Evolutionary conservation across 306 rosid genomes (phyloP).

Genomic region (Cajanus cajan): DNA sequence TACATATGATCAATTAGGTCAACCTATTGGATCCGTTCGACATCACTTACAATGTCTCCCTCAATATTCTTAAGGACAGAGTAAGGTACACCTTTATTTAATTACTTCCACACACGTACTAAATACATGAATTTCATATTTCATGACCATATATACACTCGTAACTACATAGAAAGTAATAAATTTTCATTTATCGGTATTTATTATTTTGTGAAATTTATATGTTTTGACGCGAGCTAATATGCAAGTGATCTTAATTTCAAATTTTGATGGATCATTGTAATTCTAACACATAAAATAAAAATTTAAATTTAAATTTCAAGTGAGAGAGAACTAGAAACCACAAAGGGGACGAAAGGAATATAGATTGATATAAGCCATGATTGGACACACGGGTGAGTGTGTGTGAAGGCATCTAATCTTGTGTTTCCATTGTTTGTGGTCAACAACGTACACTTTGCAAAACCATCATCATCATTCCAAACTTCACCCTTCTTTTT

Average conservation of each 20-base stretch:
- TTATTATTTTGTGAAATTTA: not conserved
- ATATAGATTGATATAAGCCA: conserved; percentile 20
- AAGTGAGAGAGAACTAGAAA: conserved; percentile 11
- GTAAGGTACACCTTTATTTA: too few relatives aligned
- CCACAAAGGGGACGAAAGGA: conserved; percentile 24
- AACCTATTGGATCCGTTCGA: too few relatives aligned
- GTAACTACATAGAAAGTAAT: not conserved
- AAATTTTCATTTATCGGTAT: not conserved
- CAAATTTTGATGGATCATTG: too few relatives aligned
- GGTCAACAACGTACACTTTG: conserved; percentile 39
- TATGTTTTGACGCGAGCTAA: not conserved
- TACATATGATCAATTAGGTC: too few relatives aligned
- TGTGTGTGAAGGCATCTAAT: conserved; percentile 37
- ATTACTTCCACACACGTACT: too few relatives aligned
- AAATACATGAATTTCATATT: too few relatives aligned
- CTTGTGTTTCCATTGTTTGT: not conserved
- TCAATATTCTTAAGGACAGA: too few relatives aligned
- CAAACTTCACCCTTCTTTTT: conserved; percentile 21
- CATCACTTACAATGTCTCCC: too few relatives aligned
- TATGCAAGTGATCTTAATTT: too few relatives aligned
- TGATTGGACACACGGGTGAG: conserved; percentile 54
- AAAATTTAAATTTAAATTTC: too few relatives aligned
- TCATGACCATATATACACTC: too few relatives aligned
- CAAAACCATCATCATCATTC: not conserved
- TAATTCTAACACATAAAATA: too few relatives aligned